Evolutionary conservation across 2,329 filamentous ascomycete species (phyloP).

Genomic region (Aspergillus niger): DNA sequence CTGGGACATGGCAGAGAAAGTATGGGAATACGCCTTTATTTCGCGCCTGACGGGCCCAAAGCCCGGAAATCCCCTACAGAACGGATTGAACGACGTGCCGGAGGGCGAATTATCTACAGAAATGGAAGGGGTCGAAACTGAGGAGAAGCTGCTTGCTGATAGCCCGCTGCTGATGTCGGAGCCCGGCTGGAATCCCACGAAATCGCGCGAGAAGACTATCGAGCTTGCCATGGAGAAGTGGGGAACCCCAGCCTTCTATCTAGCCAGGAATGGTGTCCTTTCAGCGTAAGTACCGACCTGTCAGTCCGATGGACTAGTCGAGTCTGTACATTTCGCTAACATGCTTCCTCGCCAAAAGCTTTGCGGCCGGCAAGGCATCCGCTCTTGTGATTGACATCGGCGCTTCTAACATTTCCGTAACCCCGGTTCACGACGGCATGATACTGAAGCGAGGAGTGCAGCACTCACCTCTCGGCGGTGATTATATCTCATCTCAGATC

Average conservation of each 20-base stretch:
- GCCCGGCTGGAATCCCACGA: slow-evolving; percentile 85
- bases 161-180: slow-evolving; percentile 93
- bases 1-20: slow-evolving; percentile 84
- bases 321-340: not conserved
- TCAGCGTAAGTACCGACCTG: slow-evolving; percentile 60
- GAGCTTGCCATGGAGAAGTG: slow-evolving; percentile 97
- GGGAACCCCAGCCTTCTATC: slow-evolving; percentile 92
- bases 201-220: slow-evolving; percentile 88
- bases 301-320: not conserved
- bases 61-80: slow-evolving; percentile 69
- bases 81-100: slow-evolving; percentile 73
- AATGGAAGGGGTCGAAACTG: slow-evolving; percentile 61
- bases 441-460: slow-evolving; percentile 88
- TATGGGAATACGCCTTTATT: slow-evolving; percentile 93
- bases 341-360: slow-evolving; percentile 48
- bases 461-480: slow-evolving; percentile 79
- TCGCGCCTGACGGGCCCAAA: slow-evolving; percentile 80
- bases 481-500: slow-evolving; percentile 88
- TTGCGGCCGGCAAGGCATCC: slow-evolving; percentile 89
- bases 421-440: slow-evolving; percentile 91
- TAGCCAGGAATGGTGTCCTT: slow-evolving; percentile 84
- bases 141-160: slow-evolving; percentile 80
- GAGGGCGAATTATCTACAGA: slow-evolving; percentile 61
- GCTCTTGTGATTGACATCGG: slow-evolving; percentile 91
- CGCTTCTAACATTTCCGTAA: slow-evolving; percentile 83